These are phyloP conservation scores for Berkeleyomyces basicola DNA, from an alignment of 2,329 filamentous ascomycete genomes.

Conservation along the genomic window DNA sequence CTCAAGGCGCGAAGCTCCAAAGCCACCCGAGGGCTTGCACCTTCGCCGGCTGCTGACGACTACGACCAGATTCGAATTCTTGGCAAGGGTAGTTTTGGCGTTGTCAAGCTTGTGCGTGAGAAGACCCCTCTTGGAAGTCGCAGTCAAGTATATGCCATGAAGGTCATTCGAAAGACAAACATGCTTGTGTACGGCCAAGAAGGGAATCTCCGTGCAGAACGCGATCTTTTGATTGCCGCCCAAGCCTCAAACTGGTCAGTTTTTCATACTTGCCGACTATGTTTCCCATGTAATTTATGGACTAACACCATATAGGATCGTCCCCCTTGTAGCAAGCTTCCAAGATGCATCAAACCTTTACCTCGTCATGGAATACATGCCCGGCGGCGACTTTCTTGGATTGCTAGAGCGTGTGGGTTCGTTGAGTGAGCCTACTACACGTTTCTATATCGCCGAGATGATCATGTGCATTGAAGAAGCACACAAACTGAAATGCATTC, in stretches of 20 bases:
- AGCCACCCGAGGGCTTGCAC: slow-evolving; percentile 19
- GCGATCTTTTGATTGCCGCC: slow-evolving; percentile 79
- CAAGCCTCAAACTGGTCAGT: slow-evolving; percentile 65
- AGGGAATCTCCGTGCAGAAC: slow-evolving; percentile 75
- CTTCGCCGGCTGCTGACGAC: slow-evolving; percentile 22
- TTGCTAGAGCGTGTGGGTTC: slow-evolving; percentile 72
- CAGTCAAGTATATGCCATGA: slow-evolving; percentile 74
- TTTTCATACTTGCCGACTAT: neutral
- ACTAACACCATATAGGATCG: slow-evolving; percentile 39
- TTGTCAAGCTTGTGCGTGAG: slow-evolving; percentile 72
- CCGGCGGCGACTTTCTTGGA: slow-evolving; percentile 84
- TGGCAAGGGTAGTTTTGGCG: slow-evolving; percentile 87
- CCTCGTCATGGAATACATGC: slow-evolving; percentile 96
- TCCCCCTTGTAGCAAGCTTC: slow-evolving; percentile 75
- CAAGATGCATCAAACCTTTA: slow-evolving; percentile 76
- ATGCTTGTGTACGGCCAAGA: slow-evolving; percentile 89
- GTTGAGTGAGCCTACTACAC: slow-evolving; percentile 59
- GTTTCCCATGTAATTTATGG: neutral
- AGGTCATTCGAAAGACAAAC: slow-evolving; percentile 83
- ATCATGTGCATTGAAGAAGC: slow-evolving; percentile 86
- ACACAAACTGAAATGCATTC: slow-evolving; percentile 76
- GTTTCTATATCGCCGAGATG: slow-evolving; percentile 91
- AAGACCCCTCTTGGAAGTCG: slow-evolving; percentile 18
- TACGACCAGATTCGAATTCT: slow-evolving; percentile 71
- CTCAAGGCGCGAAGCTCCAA: slow-evolving; percentile 44